These are phyloP conservation scores for Oryza officinalis DNA, from an alignment of 176 grass and related monocot genomes.

Conservation along the genomic window DNA sequence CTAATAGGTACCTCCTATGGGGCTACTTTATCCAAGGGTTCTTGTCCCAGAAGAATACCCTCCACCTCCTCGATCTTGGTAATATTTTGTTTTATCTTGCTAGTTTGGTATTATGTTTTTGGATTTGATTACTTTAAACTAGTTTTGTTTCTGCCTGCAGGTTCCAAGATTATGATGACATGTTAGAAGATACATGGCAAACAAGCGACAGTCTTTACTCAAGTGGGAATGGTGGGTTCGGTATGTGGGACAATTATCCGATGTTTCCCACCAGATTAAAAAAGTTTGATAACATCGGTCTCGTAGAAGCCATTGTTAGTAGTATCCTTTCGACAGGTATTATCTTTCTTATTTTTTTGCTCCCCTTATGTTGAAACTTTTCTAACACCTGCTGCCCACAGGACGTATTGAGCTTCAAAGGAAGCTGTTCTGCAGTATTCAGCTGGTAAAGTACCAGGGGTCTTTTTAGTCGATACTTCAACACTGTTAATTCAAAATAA, in stretches of 20 bases:
- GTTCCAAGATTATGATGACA: constrained; percentile 96
- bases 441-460: constrained; percentile 61
- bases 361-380: constrained; percentile 15
- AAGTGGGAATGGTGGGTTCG: constrained; percentile 61
- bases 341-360: constrained; percentile 26
- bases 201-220: constrained; percentile 60
- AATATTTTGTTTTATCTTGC: constrained; percentile 30
- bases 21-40: constrained; percentile 87
- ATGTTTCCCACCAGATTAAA: constrained; percentile 70
- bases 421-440: constrained; percentile 97
- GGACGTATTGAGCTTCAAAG: constrained; percentile 92
- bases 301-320: constrained; percentile 82
- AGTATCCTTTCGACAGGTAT: constrained; percentile 94
- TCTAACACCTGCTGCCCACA: constrained; percentile 40
- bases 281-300: constrained; percentile 89
- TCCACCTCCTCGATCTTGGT: constrained; percentile 86
- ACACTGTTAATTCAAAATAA: neutral
- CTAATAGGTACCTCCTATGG: constrained; percentile 93
- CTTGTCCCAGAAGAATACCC: constrained; percentile 86
- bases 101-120: constrained; percentile 21
- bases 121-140: constrained; percentile 16
- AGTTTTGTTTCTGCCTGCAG: constrained; percentile 42
- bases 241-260: constrained; percentile 86
- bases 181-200: constrained; percentile 94
- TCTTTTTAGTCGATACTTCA: constrained; percentile 28